A percentile compares a stretch with the other conserved stretches of the same genome.
These are phyloP conservation scores for Wickerhamomyces strasburgensis DNA, from an alignment of 805 yeast species.

Conservation along the genomic window DNA sequence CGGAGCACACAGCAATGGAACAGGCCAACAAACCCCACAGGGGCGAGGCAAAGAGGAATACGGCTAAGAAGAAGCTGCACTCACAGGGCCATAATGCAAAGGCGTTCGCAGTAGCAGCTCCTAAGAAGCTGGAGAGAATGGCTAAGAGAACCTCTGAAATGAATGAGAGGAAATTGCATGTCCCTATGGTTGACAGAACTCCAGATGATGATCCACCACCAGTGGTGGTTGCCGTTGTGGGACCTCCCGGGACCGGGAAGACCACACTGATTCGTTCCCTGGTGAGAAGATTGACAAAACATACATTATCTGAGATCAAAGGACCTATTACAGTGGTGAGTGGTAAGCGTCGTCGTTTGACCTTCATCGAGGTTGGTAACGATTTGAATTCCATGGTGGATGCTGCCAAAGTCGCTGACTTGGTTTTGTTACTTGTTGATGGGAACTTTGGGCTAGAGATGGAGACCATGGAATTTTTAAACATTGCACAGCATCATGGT, in stretches of 20 bases:
- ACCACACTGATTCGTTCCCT: conserved; percentile 87
- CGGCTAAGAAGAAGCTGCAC: conserved; percentile 84
- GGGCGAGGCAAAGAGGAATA: conserved; percentile 45
- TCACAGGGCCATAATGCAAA: conserved; percentile 81
- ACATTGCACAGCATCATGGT: conserved; percentile 96
- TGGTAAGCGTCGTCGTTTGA: conserved; percentile 87
- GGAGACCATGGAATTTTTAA: conserved; percentile 99
- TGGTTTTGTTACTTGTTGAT: conserved; percentile 83
- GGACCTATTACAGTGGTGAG: conserved; percentile 97
- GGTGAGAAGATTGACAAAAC: conserved; percentile 82
- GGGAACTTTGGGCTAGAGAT: conserved; percentile 98
- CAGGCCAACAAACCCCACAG: conserved; percentile 85
- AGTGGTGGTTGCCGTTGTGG: conserved; percentile 91
- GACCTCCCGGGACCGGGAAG: conserved; percentile 99
- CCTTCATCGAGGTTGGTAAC: conserved; percentile 88
- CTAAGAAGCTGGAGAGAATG: conserved; percentile 78
- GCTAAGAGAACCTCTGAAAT: conserved; percentile 82
- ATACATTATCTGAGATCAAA: conserved; percentile 76
- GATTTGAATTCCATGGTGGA: conserved; percentile 96
- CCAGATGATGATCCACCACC: conserved; percentile 99
- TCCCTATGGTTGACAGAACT: conserved; percentile 95
- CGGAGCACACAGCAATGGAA: conserved; percentile 30
- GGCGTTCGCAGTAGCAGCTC: conserved; percentile 79
- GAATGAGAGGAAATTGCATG: conserved; percentile 81
- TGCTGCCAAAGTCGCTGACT: conserved; percentile 90